A percentile compares a stretch with the other conserved stretches of the same genome.
Evolutionary conservation across 1,139 yeast genomes (phyloP).

Genomic region (Kurtzmaniella quercitrusa): DNA sequence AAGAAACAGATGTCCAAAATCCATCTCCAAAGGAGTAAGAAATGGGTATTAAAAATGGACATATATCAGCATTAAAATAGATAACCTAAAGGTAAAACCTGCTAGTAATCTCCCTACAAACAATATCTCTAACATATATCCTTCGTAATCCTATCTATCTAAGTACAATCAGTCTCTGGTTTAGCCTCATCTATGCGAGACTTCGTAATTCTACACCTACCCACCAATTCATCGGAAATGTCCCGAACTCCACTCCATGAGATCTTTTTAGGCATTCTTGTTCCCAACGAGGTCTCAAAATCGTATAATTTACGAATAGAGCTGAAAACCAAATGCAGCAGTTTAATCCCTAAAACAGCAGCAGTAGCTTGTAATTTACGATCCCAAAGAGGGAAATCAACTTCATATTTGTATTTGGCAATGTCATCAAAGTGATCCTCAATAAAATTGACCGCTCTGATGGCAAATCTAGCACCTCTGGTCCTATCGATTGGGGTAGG

Average conservation of each 20-base stretch:
- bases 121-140: not conserved
- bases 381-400: slow-evolving; percentile 33
- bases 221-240: slow-evolving; percentile 81
- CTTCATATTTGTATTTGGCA: slow-evolving; percentile 20
- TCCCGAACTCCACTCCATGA: slow-evolving; percentile 78
- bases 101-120: not conserved
- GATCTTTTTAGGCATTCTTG: slow-evolving; percentile 84
- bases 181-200: not conserved
- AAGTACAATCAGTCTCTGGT: not conserved
- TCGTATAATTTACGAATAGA: slow-evolving; percentile 75
- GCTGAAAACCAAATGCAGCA: slow-evolving; percentile 72
- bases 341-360: slow-evolving; percentile 79
- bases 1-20: no score
- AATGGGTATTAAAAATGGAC: no score
- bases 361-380: slow-evolving; percentile 54
- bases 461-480: slow-evolving; percentile 85
- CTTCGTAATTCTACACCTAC: slow-evolving; percentile 42
- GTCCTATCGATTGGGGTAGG: slow-evolving; percentile 96
- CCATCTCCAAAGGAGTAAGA: no score
- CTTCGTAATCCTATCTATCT: not conserved
- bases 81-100: no score
- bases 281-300: slow-evolving; percentile 72
- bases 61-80: no score
- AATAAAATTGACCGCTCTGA: slow-evolving; percentile 81
- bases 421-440: slow-evolving; percentile 43